Percentiles rank a stretch among this genome's conserved stretches.
phyloP scores from a whole-genome alignment of 805 yeast genomes.

The Schizosaccharomyces cryophilus region DNA sequence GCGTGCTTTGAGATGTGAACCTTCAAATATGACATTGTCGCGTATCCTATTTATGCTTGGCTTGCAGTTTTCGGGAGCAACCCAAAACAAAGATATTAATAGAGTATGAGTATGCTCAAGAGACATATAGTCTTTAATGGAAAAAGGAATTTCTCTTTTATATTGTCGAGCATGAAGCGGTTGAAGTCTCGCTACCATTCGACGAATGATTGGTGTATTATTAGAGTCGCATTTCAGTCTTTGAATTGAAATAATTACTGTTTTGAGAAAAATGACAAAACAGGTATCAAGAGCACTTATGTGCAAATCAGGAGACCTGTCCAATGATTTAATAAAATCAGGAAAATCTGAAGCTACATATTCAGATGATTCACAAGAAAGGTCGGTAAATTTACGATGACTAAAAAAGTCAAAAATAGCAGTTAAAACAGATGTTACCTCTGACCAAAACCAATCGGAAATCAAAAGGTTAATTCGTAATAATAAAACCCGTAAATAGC shows the following conservation, averaged over 20 bases:
- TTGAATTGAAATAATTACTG: constrained; percentile 7
- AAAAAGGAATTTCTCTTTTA: constrained; percentile 7
- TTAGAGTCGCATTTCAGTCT: neutral
- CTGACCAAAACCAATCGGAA: neutral
- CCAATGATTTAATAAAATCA: constrained; percentile 7
- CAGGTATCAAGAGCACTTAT: constrained; percentile 9
- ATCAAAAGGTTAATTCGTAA: neutral
- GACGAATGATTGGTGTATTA: neutral
- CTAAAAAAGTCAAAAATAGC: neutral
- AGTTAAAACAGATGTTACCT: neutral
- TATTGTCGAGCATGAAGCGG: constrained; percentile 10
- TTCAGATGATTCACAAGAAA: neutral
- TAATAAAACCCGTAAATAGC: neutral
- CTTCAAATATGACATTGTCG: constrained; percentile 9
- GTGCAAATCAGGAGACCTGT: constrained; percentile 5
- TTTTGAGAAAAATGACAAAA: constrained; percentile 10
- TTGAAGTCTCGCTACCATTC: constrained; percentile 10
- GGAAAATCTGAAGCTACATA: constrained; percentile 7
- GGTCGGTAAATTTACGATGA: neutral
- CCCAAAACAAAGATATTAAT: constrained; percentile 11
- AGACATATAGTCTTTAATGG: constrained; percentile 8
- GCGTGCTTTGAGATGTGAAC: constrained; percentile 10
- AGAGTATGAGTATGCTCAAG: constrained; percentile 10
- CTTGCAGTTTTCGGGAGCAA: constrained; percentile 8
- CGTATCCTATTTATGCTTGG: constrained; percentile 9